Conservation (phyloP, 208 protist species). For the Blastocrithidia nonstop region DNA sequence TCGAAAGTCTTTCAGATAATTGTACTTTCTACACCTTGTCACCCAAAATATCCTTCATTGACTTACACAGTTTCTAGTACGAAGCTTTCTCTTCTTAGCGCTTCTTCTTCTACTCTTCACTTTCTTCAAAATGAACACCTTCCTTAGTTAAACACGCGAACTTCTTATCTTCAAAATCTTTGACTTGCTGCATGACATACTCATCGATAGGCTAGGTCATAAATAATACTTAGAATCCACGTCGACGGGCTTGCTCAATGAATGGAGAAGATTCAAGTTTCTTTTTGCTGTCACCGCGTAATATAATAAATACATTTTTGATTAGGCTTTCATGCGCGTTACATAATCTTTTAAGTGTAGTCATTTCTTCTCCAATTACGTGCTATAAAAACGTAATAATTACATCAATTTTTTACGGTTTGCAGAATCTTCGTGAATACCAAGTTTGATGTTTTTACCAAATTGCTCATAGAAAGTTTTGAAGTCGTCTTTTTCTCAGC, state of each 20-base stretch:
- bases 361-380: constrained; percentile 46
- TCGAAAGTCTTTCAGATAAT: constrained; percentile 87
- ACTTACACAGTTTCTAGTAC: constrained; percentile 91
- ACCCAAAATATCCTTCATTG: constrained; percentile 98
- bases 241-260: constrained; percentile 63
- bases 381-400: constrained; percentile 91
- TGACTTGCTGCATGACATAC: constrained; percentile 88
- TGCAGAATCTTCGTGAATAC: constrained; percentile 93
- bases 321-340: constrained; percentile 85
- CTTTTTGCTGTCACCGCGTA: constrained; percentile 56
- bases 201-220: constrained; percentile 99
- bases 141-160: constrained; percentile 99
- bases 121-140: constrained; percentile 92
- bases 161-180: constrained; percentile 92
- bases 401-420: constrained; percentile 93
- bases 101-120: constrained; percentile 95
- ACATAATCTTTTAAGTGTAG: constrained; percentile 87
- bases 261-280: constrained; percentile 75
- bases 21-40: constrained; percentile 99
- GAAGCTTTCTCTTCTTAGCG: constrained; percentile 89
- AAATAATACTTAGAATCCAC: constrained; percentile 86
- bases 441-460: constrained; percentile 94
- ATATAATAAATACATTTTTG: constrained; percentile 93
- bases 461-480: constrained; percentile 91
- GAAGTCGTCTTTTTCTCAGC: constrained; percentile 77